These are phyloP conservation scores for Orbilia brochopaga DNA, from an alignment of 2,329 filamentous ascomycete genomes.

Conservation along the genomic window DNA sequence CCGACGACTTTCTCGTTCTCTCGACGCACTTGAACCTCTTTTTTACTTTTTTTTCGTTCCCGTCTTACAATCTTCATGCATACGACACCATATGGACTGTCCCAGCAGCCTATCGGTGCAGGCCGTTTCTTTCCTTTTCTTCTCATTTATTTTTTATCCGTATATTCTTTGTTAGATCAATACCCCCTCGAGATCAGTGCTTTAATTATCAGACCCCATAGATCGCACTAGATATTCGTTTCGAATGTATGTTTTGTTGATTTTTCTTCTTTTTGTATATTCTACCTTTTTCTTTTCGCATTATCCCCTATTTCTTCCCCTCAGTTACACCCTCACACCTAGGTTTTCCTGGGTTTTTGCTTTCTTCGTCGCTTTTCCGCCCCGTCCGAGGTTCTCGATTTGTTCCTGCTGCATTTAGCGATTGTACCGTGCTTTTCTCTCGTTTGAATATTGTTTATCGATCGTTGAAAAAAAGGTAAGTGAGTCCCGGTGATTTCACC, in stretches of 20 bases:
- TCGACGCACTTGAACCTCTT: neutral
- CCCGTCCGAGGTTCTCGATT: neutral
- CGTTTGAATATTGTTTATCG: neutral
- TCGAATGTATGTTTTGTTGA: neutral
- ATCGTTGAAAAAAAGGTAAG: constrained; percentile 37
- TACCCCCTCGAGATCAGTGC: constrained; percentile 34
- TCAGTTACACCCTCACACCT: constrained; percentile 13
- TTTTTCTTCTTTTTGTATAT: constrained; percentile 27
- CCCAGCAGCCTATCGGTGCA: constrained; percentile 4
- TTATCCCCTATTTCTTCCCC: constrained; percentile 23
- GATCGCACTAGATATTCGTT: constrained; percentile 38
- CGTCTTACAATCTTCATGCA: too few relatives aligned
- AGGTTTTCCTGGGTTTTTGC: constrained; percentile 1
- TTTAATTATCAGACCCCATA: constrained; percentile 37
- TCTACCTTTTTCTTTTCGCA: constrained; percentile 2
- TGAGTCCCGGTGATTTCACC: neutral
- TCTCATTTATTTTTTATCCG: neutral
- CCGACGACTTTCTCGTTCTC: neutral
- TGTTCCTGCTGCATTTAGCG: constrained; percentile 35
- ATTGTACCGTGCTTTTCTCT: constrained; percentile 5
- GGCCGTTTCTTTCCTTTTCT: constrained; percentile 2
- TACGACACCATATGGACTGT: neutral
- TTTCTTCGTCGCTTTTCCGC: neutral
- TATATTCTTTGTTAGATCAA: constrained; percentile 30
- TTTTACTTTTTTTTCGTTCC: constrained; percentile 11